Evolutionary conservation across 2,329 filamentous ascomycete genomes (phyloP).

Genomic region (Phialophora verrucosa): DNA sequence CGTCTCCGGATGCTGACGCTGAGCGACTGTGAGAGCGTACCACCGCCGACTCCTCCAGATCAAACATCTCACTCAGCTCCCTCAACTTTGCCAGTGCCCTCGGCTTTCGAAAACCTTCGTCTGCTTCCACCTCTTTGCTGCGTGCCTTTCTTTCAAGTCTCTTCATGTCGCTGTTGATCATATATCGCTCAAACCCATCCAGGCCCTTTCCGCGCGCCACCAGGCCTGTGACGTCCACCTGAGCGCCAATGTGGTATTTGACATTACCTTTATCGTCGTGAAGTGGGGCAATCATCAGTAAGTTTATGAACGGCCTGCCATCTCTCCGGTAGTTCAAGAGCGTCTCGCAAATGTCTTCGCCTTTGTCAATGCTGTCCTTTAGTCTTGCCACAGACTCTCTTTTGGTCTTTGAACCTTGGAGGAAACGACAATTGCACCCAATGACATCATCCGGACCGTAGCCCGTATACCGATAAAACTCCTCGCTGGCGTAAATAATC

Average conservation of each 20-base stretch:
- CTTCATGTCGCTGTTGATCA: slow-evolving; percentile 29
- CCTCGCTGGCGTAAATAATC: slow-evolving; percentile 54
- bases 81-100: slow-evolving; percentile 37
- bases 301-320: slow-evolving; percentile 44
- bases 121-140: slow-evolving; percentile 2
- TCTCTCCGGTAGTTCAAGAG: slow-evolving; percentile 51
- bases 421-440: slow-evolving; percentile 53
- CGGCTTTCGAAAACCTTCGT: slow-evolving; percentile 20
- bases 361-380: slow-evolving; percentile 45
- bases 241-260: slow-evolving; percentile 44
- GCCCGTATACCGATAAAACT: slow-evolving; percentile 53
- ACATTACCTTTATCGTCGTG: slow-evolving; percentile 43
- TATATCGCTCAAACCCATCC: slow-evolving; percentile 40
- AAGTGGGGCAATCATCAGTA: slow-evolving; percentile 44
- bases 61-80: slow-evolving; percentile 43
- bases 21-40: slow-evolving; percentile 36
- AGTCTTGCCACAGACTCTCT: slow-evolving; percentile 45
- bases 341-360: slow-evolving; percentile 52
- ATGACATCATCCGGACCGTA: slow-evolving; percentile 52
- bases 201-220: slow-evolving; percentile 41
- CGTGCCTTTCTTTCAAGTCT: slow-evolving; percentile 25
- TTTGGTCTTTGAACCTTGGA: slow-evolving; percentile 51
- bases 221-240: slow-evolving; percentile 43
- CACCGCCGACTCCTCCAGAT: slow-evolving; percentile 41
- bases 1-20: slow-evolving; percentile 37